Evolutionary conservation across 2,329 filamentous ascomycete genomes (phyloP).

Genomic region (Trichoderma sp.): DNA sequence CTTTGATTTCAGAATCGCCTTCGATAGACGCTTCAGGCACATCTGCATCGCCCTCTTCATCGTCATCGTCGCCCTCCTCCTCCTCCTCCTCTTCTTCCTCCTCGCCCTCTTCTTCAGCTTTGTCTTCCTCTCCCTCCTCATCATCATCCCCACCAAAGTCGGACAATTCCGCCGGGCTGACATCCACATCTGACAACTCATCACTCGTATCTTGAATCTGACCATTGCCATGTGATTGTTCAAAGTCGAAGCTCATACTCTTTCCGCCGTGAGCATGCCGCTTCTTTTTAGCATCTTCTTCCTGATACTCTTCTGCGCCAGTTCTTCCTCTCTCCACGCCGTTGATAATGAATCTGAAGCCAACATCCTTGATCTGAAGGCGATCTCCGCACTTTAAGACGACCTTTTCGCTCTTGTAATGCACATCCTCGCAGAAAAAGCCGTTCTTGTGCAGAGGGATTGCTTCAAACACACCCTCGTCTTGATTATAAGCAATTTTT

Average conservation of each 20-base stretch:
- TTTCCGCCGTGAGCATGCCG: slow-evolving; percentile 60
- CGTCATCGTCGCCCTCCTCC: slow-evolving; percentile 29
- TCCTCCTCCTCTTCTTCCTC: slow-evolving; percentile 33
- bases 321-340: slow-evolving; percentile 59
- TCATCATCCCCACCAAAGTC: slow-evolving; percentile 38
- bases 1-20: slow-evolving; percentile 32
- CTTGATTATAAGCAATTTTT: slow-evolving; percentile 69
- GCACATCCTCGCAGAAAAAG: slow-evolving; percentile 65
- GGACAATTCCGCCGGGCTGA: slow-evolving; percentile 44
- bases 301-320: slow-evolving; percentile 57
- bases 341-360: slow-evolving; percentile 69
- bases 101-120: slow-evolving; percentile 31
- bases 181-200: slow-evolving; percentile 48
- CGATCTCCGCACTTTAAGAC: slow-evolving; percentile 63
- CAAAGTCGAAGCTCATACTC: slow-evolving; percentile 74
- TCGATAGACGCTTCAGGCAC: slow-evolving; percentile 26
- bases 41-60: slow-evolving; percentile 31
- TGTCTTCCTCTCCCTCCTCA: slow-evolving; percentile 32
- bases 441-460: slow-evolving; percentile 64
- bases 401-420: slow-evolving; percentile 57
- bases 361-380: slow-evolving; percentile 72
- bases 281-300: slow-evolving; percentile 52
- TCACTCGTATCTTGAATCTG: slow-evolving; percentile 59
- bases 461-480: slow-evolving; percentile 65
- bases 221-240: slow-evolving; percentile 60